Evolutionary conservation across 2,329 filamentous ascomycete species (phyloP), one percentile per base, ranked within the genome.

Genomic region (Talaromyces piceae): DNA sequence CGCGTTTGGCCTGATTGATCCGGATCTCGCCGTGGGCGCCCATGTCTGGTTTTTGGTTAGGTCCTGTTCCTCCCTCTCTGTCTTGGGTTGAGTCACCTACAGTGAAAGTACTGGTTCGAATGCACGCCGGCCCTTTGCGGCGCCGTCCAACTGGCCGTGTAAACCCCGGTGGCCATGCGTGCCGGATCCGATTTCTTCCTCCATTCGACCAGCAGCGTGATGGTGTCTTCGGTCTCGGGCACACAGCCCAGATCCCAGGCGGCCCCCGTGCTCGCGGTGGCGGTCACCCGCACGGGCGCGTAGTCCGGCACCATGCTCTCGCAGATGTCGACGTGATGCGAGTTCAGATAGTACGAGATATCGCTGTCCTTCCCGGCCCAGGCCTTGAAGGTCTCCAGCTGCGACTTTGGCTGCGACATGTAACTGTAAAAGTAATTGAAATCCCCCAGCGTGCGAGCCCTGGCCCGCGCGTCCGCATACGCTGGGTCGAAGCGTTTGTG

Each of bases 391-490:
- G 90, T 95, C 76, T 94, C 87, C 45, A 95, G 80, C 73, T 95
- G 90, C 47, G 79, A 88, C 74, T 94, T 95, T 54, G 86, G 87
- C 76, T 95, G 90, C 46, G 84, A 88, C 90, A 95, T 95, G 80
- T 96, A 96, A 61, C 82, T 86, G 79, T 95, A 96, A 69, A 95
- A 96, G 78, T 96, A 96, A 77, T 95, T 95, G 82, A 96, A 96
- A 72, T 95, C 89, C 57, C 91, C 91, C 6, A 96, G 76, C 49
- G 77, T 82, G 64, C 81, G 74, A 12, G 88, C 88, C 60, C 86
- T 83, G 73, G 84, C 84, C 46, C 84, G 81, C 12, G 91, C 91
- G 68, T 96, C 91, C 12, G 88, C 82, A 74, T 96, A 96, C 20
- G 89, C 89, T 2, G 91, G 91, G 68, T 96, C 91, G 73, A 85